Evolutionary conservation across 257 asterid genomes (phyloP), one percentile per base, ranked within the genome.

Genomic region (Rhazya stricta): DNA sequence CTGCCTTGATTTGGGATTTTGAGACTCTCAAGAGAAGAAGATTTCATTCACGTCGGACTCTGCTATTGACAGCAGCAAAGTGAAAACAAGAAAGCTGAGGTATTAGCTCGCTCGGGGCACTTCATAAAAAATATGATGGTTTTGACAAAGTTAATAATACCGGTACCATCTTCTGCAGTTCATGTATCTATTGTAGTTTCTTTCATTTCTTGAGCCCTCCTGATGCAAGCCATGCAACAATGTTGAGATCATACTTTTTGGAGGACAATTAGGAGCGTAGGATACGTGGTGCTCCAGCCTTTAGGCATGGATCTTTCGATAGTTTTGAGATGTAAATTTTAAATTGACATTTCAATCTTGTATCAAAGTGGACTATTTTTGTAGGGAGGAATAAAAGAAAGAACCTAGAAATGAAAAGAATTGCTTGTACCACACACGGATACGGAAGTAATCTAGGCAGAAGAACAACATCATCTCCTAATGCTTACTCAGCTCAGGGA

Each of bases 81-180:
- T 16, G 5, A 18, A 61, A 0, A 37, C 68, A 19, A 21, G 19
- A 53, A 27, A 53, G n/a, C 9, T 53, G 57, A 50, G 57, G 57
- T 16, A 19, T 50, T 50, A 60, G 36, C 7, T 11, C 25, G 9
- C 32, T 7, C 16, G 30, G 29, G 32, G 69, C 69, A 56, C 69
- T 73, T 73, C 69, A 56, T 45, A 41, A 58, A 41, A 12, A 7
- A 43, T 9, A 42, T 57, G 69, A 73, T 73, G 77, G 69, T 73
- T 69, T 43, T 60, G 43, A 37, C 60, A 13, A 68, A 67, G 54
- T 43, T 43, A 27, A 45, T 29, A 34, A n/a, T 42, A 15, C 9
- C 23, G 34, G 7, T 60, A 10, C 1, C 3, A 18, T 2, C 9
- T 29, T 60, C 41, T 29, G 13, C 7, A 58, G 21, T 58, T 1